Percentiles rank a stretch among this genome's conserved stretches.
phyloP scores from a whole-genome alignment of 129 eudicot genomes.

The Saussurea involucrata region DNA sequence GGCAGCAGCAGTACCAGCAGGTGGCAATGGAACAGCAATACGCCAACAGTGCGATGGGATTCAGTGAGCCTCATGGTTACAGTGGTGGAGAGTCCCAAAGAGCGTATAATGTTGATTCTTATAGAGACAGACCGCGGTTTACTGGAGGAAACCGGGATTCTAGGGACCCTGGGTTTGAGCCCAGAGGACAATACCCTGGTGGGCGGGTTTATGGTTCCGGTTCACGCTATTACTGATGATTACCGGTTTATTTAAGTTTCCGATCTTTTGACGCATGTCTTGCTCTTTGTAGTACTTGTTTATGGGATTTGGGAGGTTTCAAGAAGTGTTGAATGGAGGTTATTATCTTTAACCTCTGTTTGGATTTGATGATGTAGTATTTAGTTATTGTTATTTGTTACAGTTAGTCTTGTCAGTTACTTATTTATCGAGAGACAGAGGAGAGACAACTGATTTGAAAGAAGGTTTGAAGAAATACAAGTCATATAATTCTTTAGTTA shows the following conservation, averaged over 20 bases:
- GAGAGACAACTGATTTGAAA: too few relatives aligned
- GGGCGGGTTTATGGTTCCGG: constrained; percentile 59
- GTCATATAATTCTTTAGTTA: too few relatives aligned
- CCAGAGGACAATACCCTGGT: constrained; percentile 56
- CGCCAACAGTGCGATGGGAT: constrained; percentile 30
- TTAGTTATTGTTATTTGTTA: neutral
- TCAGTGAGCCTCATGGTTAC: constrained; percentile 43
- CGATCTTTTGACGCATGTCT: neutral
- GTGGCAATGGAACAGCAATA: constrained; percentile 39
- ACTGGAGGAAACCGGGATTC: constrained; percentile 44
- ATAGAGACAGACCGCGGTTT: constrained; percentile 55
- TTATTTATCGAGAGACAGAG: too few relatives aligned
- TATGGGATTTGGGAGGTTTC: neutral
- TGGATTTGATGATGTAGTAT: neutral
- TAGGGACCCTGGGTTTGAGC: constrained; percentile 48
- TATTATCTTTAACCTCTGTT: neutral
- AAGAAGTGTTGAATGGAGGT: neutral
- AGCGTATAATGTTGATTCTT: constrained; percentile 45
- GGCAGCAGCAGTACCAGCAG: constrained; percentile 65
- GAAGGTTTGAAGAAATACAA: too few relatives aligned
- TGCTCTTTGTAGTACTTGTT: constrained; percentile 7
- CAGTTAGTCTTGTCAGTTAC: neutral
- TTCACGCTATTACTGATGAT: constrained; percentile 48
- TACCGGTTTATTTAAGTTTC: neutral
- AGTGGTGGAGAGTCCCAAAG: constrained; percentile 43